Base-by-base conservation (phyloP, 1,139 yeast species). In the Magnusiomyces suaveolens region DNA sequence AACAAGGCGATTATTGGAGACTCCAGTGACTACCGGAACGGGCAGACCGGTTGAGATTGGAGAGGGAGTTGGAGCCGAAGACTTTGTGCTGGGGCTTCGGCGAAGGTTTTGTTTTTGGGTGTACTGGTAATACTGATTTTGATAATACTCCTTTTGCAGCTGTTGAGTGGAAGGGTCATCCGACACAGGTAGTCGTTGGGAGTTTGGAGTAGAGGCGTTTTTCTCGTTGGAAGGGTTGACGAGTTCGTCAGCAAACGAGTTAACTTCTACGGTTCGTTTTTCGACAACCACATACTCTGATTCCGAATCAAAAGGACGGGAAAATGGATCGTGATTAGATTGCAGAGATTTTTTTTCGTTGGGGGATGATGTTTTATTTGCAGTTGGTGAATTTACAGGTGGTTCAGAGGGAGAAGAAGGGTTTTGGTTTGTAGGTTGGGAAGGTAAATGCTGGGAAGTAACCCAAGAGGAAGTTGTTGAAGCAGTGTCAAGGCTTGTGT, bases 271-370 rank as follows among this genome's bases (percentile, higher is more conserved):
- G 0, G 94, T 88, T 53, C 95, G 78, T 68, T 89, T 90, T 67
- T 92, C 97, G 26, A 92, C 92, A 43, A 92, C 95, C 48, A 92
- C 97, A 63, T 92, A 92, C 64, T 89, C 97, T 60, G 81, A 82
- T 64, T 89, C 97, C 60, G 81, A 82, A 72, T 47, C 50, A 47
- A 47, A 32, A 47, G 50, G 50, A 8, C 43, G 24, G n/a, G 43
- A 6, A 47, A 47, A 47, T 16, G 49, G 49, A 18, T 26, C 39
- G 29, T 18, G 23, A 20, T 3, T 18, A 23, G 29, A 25, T 14
- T 24, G 41, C 18, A 16, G 18, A 36, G 4, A 10, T 3, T 10
- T 8, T 3, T 4, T 25, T 43, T n/a, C 16, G 23, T n/a, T 20
- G 10, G 46, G 16, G 4, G 25, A 12, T 43, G 46, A 6, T 43